Base-by-base conservation (phyloP, 2,329 filamentous ascomycete genomes). In the Cytospora piceae region DNA sequence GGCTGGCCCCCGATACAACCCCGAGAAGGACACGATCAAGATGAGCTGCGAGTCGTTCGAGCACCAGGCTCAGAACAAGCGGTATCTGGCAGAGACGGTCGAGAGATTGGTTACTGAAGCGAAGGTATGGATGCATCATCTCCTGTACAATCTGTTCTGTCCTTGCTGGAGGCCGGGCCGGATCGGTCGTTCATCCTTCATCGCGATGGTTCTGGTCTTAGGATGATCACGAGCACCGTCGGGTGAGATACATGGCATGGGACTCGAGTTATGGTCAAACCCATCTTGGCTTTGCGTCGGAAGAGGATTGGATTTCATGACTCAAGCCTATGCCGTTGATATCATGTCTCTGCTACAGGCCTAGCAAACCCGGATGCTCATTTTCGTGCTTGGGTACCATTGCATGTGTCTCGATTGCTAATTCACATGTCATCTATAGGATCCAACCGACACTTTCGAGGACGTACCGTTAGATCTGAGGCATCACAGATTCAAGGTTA, bases 21-120 rank as follows among this genome's bases (percentile, higher is more conserved):
- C 94, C 0, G 84, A 89, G 71, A 93, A 83, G 63, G 87, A 93
- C 72, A 81, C 92, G 66, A 83, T 97, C 72, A 93, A 92, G 79
- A 97, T 99, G 85, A 93, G 91, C 75, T 92, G 91, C 80, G 95
- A 98, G 78, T 88, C 89, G 75, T 96, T 91, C 77, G 88, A 92
- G 74, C 91, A 94, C 63, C 90, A 93, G 74, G 92, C 94, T 22
- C 94, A 98, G 81, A 99, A 99, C 82, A 99, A 98, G 84, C 88
- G 92, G n/a, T 95, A 95, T 76, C 83, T 99, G 27, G 90, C 88
- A 61, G 92, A 96, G 72, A 78, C 93, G 58, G 86, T 98, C 58
- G 83, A 90, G 69, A 86, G 83, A 58, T 80, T 99, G 70, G 80
- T 99, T 66, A 81, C 80, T 8, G 88, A 92, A 74, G 93, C 94